Conservation (phyloP, 768 basidiomycete species). For the Suillus tomentosus region DNA sequence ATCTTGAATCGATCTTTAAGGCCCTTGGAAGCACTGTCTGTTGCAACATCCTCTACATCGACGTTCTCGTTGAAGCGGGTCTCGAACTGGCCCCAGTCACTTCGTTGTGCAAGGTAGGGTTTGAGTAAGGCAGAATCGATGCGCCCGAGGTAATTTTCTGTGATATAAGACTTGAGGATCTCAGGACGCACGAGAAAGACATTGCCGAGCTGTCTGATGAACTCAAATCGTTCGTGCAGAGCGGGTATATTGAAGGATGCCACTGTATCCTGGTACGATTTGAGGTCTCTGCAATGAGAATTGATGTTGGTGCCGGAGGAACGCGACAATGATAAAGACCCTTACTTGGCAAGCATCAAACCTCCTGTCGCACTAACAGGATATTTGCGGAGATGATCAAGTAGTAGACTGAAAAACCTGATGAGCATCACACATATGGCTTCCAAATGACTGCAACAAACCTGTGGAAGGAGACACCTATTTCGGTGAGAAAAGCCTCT, state of each 20-base stretch:
- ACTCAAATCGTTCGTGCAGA: conserved; percentile 94
- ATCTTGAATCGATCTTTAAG: conserved; percentile 63
- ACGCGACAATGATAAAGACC: conserved; percentile 15
- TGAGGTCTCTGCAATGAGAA: conserved; percentile 72
- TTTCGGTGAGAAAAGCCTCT: conserved; percentile 89
- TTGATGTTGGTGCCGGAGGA: conserved; percentile 8
- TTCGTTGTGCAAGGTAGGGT: conserved; percentile 88
- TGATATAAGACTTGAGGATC: conserved; percentile 93
- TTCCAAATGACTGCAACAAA: conserved; percentile 24
- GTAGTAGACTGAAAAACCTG: conserved; percentile 59
- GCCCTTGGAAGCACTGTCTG: conserved; percentile 42
- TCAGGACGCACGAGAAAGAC: conserved; percentile 96
- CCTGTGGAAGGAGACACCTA: conserved; percentile 95
- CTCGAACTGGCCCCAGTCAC: conserved; percentile 88
- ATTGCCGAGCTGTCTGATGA: conserved; percentile 95
- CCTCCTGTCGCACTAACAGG: conserved; percentile 96
- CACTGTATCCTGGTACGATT: conserved; percentile 92
- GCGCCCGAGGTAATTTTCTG: conserved; percentile 88
- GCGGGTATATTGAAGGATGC: conserved; percentile 80
- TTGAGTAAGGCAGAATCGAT: conserved; percentile 86
- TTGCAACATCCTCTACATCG: conserved; percentile 44
- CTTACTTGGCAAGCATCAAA: conserved; percentile 95
- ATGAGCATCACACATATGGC: not conserved
- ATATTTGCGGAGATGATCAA: conserved; percentile 96
- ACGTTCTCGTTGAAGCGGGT: conserved; percentile 72